Evolutionary conservation across 2,329 filamentous ascomycete genomes (phyloP).

Genomic region (Pseudogymnoascus pannorum): DNA sequence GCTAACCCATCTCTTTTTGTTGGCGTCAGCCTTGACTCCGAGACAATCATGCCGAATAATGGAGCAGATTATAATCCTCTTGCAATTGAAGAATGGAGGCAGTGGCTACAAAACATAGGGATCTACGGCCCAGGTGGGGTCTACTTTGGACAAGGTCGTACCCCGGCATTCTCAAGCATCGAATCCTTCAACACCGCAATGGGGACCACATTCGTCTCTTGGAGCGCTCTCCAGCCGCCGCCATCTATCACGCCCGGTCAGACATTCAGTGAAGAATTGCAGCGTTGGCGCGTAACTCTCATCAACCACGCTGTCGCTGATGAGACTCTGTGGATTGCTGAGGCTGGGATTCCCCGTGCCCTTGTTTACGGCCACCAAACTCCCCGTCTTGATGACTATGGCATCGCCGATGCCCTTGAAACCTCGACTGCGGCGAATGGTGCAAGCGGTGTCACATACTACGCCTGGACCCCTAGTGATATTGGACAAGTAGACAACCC

Average conservation of each 20-base stretch:
- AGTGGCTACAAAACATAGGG: slow-evolving; percentile 16
- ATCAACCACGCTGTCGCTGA: slow-evolving; percentile 15
- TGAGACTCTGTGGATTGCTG: slow-evolving; percentile 15
- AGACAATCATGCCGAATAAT: slow-evolving; percentile 13
- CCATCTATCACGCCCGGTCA: slow-evolving; percentile 12
- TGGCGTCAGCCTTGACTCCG: slow-evolving; percentile 15
- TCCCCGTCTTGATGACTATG: slow-evolving; percentile 14
- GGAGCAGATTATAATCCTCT: slow-evolving; percentile 15
- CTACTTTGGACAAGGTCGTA: slow-evolving; percentile 14
- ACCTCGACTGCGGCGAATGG: slow-evolving; percentile 16
- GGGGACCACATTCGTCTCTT: slow-evolving; percentile 12
- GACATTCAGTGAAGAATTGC: slow-evolving; percentile 15
- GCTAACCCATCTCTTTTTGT: slow-evolving; percentile 12
- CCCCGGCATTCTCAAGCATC: slow-evolving; percentile 14
- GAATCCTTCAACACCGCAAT: slow-evolving; percentile 13
- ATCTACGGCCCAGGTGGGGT: slow-evolving; percentile 15
- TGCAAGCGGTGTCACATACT: slow-evolving; percentile 15
- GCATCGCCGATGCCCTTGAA: slow-evolving; percentile 13
- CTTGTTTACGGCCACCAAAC: slow-evolving; percentile 17
- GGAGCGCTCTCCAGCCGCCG: slow-evolving; percentile 13
- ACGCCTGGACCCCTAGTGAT: slow-evolving; percentile 13
- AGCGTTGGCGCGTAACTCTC: slow-evolving; percentile 15
- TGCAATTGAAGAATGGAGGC: slow-evolving; percentile 15
- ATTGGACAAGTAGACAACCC: slow-evolving; percentile 12
- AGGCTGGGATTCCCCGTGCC: slow-evolving; percentile 13